phyloP scores from a whole-genome alignment of 2,329 filamentous ascomycete genomes.

The Orbilia ellipsospora region DNA sequence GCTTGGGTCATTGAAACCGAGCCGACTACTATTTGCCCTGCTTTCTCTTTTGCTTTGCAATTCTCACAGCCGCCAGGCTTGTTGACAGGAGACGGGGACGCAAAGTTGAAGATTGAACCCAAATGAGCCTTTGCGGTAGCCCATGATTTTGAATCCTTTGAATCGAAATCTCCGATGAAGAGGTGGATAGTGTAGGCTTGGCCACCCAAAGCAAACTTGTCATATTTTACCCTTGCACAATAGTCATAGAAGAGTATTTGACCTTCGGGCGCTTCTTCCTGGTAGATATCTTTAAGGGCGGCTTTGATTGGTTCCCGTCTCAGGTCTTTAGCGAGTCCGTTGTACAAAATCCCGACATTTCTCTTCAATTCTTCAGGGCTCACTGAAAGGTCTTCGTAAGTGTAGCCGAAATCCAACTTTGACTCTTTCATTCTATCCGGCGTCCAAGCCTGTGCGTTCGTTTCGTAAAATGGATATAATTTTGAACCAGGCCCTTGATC shows the following conservation, averaged over 20 bases:
- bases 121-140: not conserved
- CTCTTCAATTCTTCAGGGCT: not conserved
- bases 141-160: not conserved
- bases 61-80: not conserved
- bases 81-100: not conserved
- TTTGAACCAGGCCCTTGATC: not conserved
- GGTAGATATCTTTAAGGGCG: not conserved
- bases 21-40: not conserved
- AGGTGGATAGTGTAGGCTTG: constrained; percentile 5
- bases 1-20: constrained; percentile 18
- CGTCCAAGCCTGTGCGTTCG: not conserved
- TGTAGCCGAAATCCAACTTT: constrained; percentile 2
- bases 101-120: constrained; percentile 8
- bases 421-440: not conserved
- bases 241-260: not conserved
- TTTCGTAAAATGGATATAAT: constrained; percentile 8
- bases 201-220: constrained; percentile 9
- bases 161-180: constrained; percentile 7
- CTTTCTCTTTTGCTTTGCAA: not conserved
- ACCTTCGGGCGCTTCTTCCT: not conserved
- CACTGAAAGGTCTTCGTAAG: not conserved
- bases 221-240: not conserved
- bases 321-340: constrained; percentile 15
- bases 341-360: not conserved
- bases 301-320: not conserved